phyloP scores from a whole-genome alignment of 805 yeast species.

The Metschnikowia reukaufii region DNA sequence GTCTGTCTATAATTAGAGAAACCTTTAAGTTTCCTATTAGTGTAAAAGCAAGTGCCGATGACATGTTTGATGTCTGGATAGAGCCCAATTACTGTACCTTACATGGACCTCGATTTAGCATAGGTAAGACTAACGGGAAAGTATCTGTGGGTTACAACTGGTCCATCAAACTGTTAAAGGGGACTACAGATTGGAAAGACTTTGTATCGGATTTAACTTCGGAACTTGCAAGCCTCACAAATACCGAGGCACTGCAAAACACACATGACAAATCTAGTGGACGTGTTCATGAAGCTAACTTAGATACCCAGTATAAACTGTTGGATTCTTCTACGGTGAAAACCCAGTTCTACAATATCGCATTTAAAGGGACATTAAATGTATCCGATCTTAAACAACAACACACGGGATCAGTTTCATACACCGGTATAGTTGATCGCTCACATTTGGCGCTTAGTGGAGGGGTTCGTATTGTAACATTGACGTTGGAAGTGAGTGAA shows the following conservation, averaged over 20 bases:
- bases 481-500: constrained; percentile 21
- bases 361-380: constrained; percentile 26
- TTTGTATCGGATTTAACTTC: constrained; percentile 26
- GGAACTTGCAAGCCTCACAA: constrained; percentile 26
- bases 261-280: constrained; percentile 30
- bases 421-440: constrained; percentile 32
- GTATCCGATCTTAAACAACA: constrained; percentile 22
- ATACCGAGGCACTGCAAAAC: constrained; percentile 23
- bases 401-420: constrained; percentile 22
- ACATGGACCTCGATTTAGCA: constrained; percentile 28
- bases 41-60: constrained; percentile 12
- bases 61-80: constrained; percentile 30
- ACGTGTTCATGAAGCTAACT: constrained; percentile 27
- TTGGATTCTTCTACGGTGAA: not conserved
- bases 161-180: constrained; percentile 29
- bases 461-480: constrained; percentile 29
- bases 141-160: constrained; percentile 20
- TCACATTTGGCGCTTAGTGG: constrained; percentile 32
- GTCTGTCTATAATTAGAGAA: constrained; percentile 23
- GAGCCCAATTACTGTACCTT: constrained; percentile 30
- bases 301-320: not conserved
- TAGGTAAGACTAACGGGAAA: constrained; percentile 12
- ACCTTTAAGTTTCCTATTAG: constrained; percentile 31
- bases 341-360: constrained; percentile 19
- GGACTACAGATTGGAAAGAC: constrained; percentile 20